These are phyloP conservation scores for Suhomyces maxii DNA, from an alignment of 1,139 yeast species.

Conservation along the genomic window DNA sequence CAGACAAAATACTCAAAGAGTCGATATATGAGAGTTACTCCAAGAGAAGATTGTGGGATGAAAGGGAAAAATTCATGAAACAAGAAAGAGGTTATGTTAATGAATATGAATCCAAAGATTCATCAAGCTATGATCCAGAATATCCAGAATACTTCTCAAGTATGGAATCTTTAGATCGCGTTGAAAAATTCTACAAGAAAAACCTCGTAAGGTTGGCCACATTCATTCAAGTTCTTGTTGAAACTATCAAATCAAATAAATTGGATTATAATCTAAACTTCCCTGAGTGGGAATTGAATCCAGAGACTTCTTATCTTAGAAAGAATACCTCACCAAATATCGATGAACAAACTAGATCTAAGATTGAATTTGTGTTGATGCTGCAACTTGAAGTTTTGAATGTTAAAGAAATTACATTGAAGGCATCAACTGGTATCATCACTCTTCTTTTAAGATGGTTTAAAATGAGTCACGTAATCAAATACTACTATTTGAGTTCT, in stretches of 20 bases:
- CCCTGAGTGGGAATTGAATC: conserved; percentile 42
- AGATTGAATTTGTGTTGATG: conserved; percentile 29
- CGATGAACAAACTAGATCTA: conserved; percentile 20
- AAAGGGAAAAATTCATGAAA: conserved; percentile 65
- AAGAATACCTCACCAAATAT: conserved; percentile 10
- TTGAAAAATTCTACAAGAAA: conserved; percentile 59
- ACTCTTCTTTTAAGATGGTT: conserved; percentile 70
- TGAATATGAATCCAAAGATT: conserved; percentile 18
- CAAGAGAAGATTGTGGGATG: conserved; percentile 68
- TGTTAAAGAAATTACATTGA: conserved; percentile 64
- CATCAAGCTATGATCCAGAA: neutral
- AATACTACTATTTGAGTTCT: conserved; percentile 72
- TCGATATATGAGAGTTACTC: conserved; percentile 68
- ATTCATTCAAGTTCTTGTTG: conserved; percentile 61
- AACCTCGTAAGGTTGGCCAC: conserved; percentile 60
- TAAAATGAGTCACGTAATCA: conserved; percentile 71
- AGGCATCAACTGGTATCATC: conserved; percentile 59
- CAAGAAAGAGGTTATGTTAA: conserved; percentile 71
- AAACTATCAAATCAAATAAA: conserved; percentile 55
- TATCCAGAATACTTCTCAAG: neutral
- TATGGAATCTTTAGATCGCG: conserved; percentile 45
- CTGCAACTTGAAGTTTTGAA: conserved; percentile 56
- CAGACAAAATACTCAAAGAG: conserved; percentile 56
- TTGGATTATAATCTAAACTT: conserved; percentile 37
- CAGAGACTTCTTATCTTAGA: conserved; percentile 30